Evolutionary conservation across 2,329 filamentous ascomycete genomes (phyloP), one percentile per base, ranked within the genome.

Genomic region (Exutisphaerella laricina): DNA sequence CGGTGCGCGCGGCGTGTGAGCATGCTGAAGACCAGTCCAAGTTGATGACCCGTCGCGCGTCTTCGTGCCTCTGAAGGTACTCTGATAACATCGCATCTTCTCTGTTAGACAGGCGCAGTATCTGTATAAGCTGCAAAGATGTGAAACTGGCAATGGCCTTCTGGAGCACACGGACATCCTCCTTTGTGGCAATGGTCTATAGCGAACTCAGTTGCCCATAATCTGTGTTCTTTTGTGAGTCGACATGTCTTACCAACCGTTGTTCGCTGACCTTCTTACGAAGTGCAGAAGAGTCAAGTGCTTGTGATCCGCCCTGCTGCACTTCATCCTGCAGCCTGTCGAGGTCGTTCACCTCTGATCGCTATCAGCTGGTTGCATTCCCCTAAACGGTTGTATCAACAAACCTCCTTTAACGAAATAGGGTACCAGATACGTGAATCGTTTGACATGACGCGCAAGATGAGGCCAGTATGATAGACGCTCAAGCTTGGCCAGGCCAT

Each of bases 1-100:
- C 69, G 2, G 74, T 81, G 46, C 70, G 74, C 4, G 78, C 71
- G 22, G 77, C 78, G 55, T 80, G 78, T 8, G 74, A 72, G 54
- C 78, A 84, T 13, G 81, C 80, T 10, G 72, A 69, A 31, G 74
- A 73, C 80, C 80, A 84, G 50, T 74, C 70, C 17, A 80, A 66
- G 48, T 74, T 67, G 10, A 77, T 66, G 12, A 73, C 63, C 14
- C 69, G 63, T 9, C 51, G 49, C 43, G 66, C 68, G 41, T 69
- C 62, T 32, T 70, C 67, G 44, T 72, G 68, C 35, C 46, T 28
- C 10, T 34, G 39, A 5, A 80, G 67, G 50, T 74, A 75, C 12
- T 69, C 65, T 33, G 77, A 65, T 10, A 81, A 66, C 16, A 69
- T 63, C 34, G 71, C 70, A 54, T 83, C 79, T 46, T 77, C 70